Percentiles rank a stretch among this genome's conserved stretches.
Conservation (phyloP, 176 grass and related monocot genomes). For the Triticum urartu region DNA sequence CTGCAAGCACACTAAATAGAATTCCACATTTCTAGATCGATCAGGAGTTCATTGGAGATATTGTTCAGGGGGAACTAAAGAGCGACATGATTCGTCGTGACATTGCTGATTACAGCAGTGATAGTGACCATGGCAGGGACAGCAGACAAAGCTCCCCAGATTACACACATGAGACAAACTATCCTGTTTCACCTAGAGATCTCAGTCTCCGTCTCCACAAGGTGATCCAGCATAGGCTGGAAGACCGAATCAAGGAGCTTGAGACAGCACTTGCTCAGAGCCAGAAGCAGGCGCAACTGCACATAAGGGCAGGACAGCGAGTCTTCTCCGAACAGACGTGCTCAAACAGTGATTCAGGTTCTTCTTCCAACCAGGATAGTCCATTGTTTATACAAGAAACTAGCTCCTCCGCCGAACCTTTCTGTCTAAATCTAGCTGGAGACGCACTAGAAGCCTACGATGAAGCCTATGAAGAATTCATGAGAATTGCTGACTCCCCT, state of each 20-base stretch:
- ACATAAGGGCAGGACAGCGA: constrained; percentile 41
- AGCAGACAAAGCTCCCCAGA: constrained; percentile 53
- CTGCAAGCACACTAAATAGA: constrained; percentile 14
- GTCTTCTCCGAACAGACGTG: constrained; percentile 53
- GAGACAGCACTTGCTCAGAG: constrained; percentile 62
- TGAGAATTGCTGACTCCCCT: constrained; percentile 42
- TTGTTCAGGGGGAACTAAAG: constrained; percentile 77
- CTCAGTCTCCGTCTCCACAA: constrained; percentile 83
- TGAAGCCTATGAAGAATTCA: constrained; percentile 90
- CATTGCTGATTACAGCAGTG: constrained; percentile 35
- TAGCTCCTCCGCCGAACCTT: constrained; percentile 43
- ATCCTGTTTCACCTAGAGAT: constrained; percentile 71
- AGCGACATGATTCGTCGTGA: constrained; percentile 40
- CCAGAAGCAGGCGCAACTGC: constrained; percentile 51
- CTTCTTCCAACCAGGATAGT: constrained; percentile 61
- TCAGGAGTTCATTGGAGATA: constrained; percentile 59
- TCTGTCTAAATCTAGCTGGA: constrained; percentile 75
- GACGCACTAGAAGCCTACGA: constrained; percentile 79
- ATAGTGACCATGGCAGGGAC: constrained; percentile 44
- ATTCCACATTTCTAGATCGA: constrained; percentile 48
- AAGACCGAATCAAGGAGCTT: constrained; percentile 82
- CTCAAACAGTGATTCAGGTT: constrained; percentile 78
- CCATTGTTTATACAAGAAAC: constrained; percentile 45
- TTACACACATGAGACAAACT: constrained; percentile 43
- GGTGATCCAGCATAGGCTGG: constrained; percentile 68